Conservation (phyloP, 1,284 basidiomycete species). For the Meripilus lineatus region DNA sequence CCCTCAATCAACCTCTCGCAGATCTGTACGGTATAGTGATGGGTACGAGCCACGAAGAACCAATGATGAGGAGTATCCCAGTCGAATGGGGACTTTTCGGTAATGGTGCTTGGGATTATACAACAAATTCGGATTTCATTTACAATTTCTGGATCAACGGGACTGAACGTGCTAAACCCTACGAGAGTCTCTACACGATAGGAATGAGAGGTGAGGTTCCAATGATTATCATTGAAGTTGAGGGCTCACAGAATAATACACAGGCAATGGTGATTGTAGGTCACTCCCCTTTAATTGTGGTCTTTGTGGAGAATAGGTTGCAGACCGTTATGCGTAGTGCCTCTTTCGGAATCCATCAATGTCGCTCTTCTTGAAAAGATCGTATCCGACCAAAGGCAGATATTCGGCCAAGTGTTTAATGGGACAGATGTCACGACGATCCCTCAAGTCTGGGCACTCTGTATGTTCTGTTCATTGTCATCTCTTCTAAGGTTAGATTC, state of each 20-base stretch:
- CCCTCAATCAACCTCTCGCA: slow-evolving; percentile 57
- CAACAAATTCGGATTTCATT: slow-evolving; percentile 45
- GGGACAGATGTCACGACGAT: slow-evolving; percentile 43
- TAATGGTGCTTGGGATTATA: slow-evolving; percentile 57
- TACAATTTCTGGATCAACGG: slow-evolving; percentile 56
- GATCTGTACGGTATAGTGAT: slow-evolving; percentile 67
- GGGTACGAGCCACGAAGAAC: slow-evolving; percentile 65
- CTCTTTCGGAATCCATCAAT: slow-evolving; percentile 42
- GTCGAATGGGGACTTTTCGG: slow-evolving; percentile 54
- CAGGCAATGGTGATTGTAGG: slow-evolving; percentile 20
- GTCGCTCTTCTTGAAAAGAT: slow-evolving; percentile 52
- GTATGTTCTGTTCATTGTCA: slow-evolving; percentile 31
- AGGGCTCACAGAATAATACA: not conserved
- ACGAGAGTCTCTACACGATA: slow-evolving; percentile 58
- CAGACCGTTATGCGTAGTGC: slow-evolving; percentile 35
- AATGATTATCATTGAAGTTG: too few relatives aligned
- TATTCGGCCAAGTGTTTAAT: slow-evolving; percentile 52
- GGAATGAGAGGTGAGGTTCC: slow-evolving; percentile 54
- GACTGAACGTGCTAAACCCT: slow-evolving; percentile 48
- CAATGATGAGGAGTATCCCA: slow-evolving; percentile 58
- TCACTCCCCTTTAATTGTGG: not conserved
- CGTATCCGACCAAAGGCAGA: slow-evolving; percentile 53
- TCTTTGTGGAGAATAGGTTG: not conserved
- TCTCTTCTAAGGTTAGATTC: not conserved
- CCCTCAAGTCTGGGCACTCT: slow-evolving; percentile 62